Percentiles rank a stretch among this genome's conserved stretches.
Conservation (phyloP, 371 early-diverging fungal genomes). For the Mucor lusitanicus region DNA sequence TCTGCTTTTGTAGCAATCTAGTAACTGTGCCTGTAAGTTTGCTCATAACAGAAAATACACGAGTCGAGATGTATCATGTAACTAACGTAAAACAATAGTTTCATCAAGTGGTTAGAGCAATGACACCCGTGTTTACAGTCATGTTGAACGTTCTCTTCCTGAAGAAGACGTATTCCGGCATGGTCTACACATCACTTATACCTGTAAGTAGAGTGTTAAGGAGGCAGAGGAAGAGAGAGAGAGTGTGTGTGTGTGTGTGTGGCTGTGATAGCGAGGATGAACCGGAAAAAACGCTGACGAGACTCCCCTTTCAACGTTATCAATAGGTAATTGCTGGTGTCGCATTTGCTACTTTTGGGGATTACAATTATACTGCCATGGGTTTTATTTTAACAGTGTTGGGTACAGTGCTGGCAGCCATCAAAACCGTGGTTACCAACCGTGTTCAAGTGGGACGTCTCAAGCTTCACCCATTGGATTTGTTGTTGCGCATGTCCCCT, state of each 20-base stretch:
- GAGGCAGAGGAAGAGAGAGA: background rate
- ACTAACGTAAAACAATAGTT: constrained; percentile 40
- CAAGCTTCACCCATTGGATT: constrained; percentile 82
- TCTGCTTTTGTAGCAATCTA: constrained; percentile 30
- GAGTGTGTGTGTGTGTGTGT: background rate
- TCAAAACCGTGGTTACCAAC: constrained; percentile 88
- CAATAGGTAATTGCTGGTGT: constrained; percentile 76
- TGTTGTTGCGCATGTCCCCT: constrained; percentile 79
- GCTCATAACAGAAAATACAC: too few relatives aligned
- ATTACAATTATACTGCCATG: constrained; percentile 73
- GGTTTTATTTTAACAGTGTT: constrained; percentile 82
- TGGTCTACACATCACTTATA: constrained; percentile 65
- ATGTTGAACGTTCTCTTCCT: constrained; percentile 63
- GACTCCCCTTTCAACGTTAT: background rate
- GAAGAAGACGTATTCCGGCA: constrained; percentile 57
- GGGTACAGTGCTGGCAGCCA: constrained; percentile 80
- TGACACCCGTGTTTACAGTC: constrained; percentile 84
- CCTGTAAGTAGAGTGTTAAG: constrained; percentile 43
- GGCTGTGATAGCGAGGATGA: background rate
- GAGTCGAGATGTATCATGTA: too few relatives aligned
- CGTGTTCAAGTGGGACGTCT: constrained; percentile 78
- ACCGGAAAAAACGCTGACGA: background rate
- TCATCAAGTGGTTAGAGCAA: constrained; percentile 89
- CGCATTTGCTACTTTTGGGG: constrained; percentile 82
- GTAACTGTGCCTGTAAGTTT: constrained; percentile 49